Conservation (phyloP, 1,139 yeast genomes). For the Nakaseomyces glabratus region DNA sequence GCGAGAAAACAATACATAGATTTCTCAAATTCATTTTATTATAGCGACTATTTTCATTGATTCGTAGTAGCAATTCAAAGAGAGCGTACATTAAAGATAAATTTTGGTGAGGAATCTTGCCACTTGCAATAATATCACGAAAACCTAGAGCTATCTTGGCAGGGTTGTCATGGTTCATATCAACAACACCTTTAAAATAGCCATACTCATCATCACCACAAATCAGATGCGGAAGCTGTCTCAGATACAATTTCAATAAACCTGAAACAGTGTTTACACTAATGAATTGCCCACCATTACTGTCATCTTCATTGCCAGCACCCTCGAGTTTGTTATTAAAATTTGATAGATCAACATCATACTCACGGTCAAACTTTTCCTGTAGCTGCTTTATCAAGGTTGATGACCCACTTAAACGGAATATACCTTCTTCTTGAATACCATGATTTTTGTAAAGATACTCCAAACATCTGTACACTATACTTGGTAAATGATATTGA, state of each 20-base stretch:
- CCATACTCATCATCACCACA: conserved; percentile 43
- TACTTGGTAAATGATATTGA: conserved; percentile 52
- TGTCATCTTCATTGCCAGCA: conserved; percentile 22
- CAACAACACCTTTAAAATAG: conserved; percentile 33
- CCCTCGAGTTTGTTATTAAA: conserved; percentile 22
- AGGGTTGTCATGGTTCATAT: conserved; percentile 28
- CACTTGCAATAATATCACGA: conserved; percentile 27
- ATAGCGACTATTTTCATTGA: conserved; percentile 50
- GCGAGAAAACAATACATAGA: conserved; percentile 77
- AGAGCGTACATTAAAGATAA: conserved; percentile 55
- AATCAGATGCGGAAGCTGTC: conserved; percentile 62
- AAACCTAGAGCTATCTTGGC: conserved; percentile 30
- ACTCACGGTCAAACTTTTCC: conserved; percentile 52
- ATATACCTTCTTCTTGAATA: conserved; percentile 79
- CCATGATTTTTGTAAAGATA: conserved; percentile 62
- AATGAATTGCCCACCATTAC: conserved; percentile 14
- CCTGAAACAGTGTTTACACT: conserved; percentile 79
- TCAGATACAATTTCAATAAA: conserved; percentile 58
- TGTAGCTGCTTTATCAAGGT: conserved; percentile 65
- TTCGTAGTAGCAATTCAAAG: conserved; percentile 57
- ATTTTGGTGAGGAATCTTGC: conserved; percentile 41
- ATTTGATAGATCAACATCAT: conserved; percentile 57
- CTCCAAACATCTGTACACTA: conserved; percentile 68
- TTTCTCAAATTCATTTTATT: conserved; percentile 82
- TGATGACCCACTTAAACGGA: conserved; percentile 85